Base-by-base conservation (phyloP, 2,329 filamentous ascomycete genomes). In the Claviceps pazoutovae region DNA sequence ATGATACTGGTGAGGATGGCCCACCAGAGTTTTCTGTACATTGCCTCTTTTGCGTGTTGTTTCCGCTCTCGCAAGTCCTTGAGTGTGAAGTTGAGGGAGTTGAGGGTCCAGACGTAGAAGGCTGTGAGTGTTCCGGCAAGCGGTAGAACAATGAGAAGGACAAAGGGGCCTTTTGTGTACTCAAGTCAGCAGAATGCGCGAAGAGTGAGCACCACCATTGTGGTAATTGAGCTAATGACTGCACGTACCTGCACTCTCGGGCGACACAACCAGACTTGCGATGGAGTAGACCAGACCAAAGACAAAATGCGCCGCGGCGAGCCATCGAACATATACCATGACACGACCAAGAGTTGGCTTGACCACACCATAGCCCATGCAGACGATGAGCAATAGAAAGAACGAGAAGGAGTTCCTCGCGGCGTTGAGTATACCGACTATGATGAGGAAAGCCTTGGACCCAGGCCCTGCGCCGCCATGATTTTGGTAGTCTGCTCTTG, bases 21-120 rank as follows among this genome's bases (percentile, higher is more conserved):
- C 90, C 90, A 98, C 90, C 94, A 98, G 14, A 98, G 80, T 67
- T 94, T 95, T 71, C 86, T 90, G 71, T 97, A 98, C 94, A 98
- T 98, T 68, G 80, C 69, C 47, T 90, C 88, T 66, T 98, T 98
- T 60, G 85, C 84, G 60, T 86, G 84, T 70, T 98, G 93, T 70
- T 95, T 96, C 58, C 93, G 84, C 62, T 95, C 88, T 51, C 86
- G 78, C n/a, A 98, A 78, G 62, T 97, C 91, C 70, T 96, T 97
- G 72, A 97, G 91, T 0, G 93, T 98, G 53, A 84, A 76, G 67
- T 91, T 95, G 53, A 98, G 78, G 21, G 90, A 94, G 71, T 96
- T 97, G 57, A 98, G 76, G 0, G 93, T 98, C 93, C 93, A 98
- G 55, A 98, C 87, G 68, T 98, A 98, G 69, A 98, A 98, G 11